A percentile compares a stretch with the other conserved stretches of the same genome.
Conservation (phyloP, 495 filamentous ascomycete species). For the Schizothecium vesticola region DNA sequence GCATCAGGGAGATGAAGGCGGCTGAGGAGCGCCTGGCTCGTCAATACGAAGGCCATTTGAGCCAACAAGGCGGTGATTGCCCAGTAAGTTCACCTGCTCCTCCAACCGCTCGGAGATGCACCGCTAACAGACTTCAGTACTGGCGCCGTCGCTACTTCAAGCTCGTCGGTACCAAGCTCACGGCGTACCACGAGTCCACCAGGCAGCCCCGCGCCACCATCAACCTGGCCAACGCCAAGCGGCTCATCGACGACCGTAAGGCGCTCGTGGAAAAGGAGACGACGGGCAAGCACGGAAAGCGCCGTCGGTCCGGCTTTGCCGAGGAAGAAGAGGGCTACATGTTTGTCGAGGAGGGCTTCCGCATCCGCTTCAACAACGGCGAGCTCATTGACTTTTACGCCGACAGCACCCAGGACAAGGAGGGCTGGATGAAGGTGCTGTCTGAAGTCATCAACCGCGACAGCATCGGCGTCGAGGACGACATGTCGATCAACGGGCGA, state of each 20-base stretch:
- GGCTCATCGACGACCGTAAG: slow-evolving; percentile 89
- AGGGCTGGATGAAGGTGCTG: slow-evolving; percentile 92
- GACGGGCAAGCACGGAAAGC: slow-evolving; percentile 64
- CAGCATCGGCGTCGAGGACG: slow-evolving; percentile 34
- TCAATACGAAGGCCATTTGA: slow-evolving; percentile 81
- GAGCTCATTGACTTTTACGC: slow-evolving; percentile 99
- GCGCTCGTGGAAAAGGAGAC: slow-evolving; percentile 75
- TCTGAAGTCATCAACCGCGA: slow-evolving; percentile 71
- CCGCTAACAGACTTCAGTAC: slow-evolving; percentile 54
- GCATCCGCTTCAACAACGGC: slow-evolving; percentile 94
- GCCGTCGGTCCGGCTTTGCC: slow-evolving; percentile 89
- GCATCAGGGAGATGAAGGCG: slow-evolving; percentile 85
- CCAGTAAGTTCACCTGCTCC: slow-evolving; percentile 63
- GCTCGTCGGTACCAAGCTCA: slow-evolving; percentile 82
- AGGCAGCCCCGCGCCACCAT: slow-evolving; percentile 94
- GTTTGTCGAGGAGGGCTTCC: slow-evolving; percentile 99
- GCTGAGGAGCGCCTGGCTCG: slow-evolving; percentile 68
- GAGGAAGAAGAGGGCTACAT: slow-evolving; percentile 99
- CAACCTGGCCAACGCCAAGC: slow-evolving; percentile 88
- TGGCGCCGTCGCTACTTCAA: slow-evolving; percentile 98
- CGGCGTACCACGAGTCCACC: slow-evolving; percentile 92
- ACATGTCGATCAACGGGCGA: slow-evolving; percentile 33
- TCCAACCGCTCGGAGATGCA: neutral
- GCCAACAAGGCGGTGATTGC: slow-evolving; percentile 96
- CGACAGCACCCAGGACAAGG: slow-evolving; percentile 77